A percentile compares a stretch with the other conserved stretches of the same genome.
Conservation (phyloP, 768 basidiomycete genomes). For the Tylopilus plumbeoviolaceoides region DNA sequence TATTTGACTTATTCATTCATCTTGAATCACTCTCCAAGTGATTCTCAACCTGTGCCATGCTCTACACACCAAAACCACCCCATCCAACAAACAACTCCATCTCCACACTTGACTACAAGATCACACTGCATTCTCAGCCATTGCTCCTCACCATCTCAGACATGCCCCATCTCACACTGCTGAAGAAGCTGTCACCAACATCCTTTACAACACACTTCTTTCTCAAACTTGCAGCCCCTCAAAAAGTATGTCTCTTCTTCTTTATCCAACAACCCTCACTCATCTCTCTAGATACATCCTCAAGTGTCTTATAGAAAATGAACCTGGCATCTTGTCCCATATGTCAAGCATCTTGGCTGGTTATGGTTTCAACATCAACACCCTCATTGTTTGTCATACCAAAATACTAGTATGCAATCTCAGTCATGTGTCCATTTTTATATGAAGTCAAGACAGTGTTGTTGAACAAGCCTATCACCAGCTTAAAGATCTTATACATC, state of each 20-base stretch:
- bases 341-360: conserved; percentile 97
- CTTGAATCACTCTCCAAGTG: no score
- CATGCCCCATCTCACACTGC: conserved; percentile 76
- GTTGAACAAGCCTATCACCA: conserved; percentile 96
- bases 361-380: conserved; percentile 98
- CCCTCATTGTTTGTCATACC: conserved; percentile 95
- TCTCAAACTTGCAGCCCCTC: conserved; percentile 85
- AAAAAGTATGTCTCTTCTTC: conserved; percentile 62
- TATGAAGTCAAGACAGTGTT: conserved; percentile 95
- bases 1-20: no score
- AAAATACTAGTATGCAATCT: conserved; percentile 97
- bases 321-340: conserved; percentile 97
- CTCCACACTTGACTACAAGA: conserved; percentile 93
- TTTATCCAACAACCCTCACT: background rate
- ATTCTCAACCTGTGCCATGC: conserved; percentile 18
- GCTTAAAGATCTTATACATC: conserved; percentile 88
- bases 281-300: conserved; percentile 72
- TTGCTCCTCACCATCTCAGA: conserved; percentile 88
- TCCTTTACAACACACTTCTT: conserved; percentile 94
- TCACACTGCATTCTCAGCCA: conserved; percentile 61
- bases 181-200: conserved; percentile 96
- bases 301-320: conserved; percentile 98
- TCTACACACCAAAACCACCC: conserved; percentile 58
- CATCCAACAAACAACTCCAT: conserved; percentile 88
- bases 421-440: conserved; percentile 95